Percentiles rank a stretch among this genome's conserved stretches.
Conservation (phyloP, 257 asterid genomes). For the Gentiana dahurica region DNA sequence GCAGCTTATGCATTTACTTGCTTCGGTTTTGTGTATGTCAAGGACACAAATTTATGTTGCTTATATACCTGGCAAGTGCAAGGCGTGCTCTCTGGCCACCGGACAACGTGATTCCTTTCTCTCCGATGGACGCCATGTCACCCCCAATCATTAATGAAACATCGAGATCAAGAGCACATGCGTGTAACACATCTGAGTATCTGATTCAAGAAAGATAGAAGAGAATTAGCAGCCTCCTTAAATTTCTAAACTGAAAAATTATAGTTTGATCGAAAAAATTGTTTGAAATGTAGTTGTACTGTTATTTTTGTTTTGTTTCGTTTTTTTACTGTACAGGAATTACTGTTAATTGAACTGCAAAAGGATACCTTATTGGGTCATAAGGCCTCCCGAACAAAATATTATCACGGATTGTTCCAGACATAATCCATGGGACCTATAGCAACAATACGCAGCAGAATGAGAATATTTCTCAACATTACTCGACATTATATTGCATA, state of each 20-base stretch:
- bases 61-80: constrained; percentile 74
- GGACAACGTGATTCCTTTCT: constrained; percentile 80
- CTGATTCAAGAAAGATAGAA: constrained; percentile 21
- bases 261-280: too few relatives aligned
- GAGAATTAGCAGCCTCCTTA: neutral
- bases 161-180: constrained; percentile 66
- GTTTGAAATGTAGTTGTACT: too few relatives aligned
- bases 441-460: constrained; percentile 11
- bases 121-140: constrained; percentile 81
- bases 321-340: too few relatives aligned
- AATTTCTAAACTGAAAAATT: neutral
- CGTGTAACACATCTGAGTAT: constrained; percentile 55
- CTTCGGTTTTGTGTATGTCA: neutral
- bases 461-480: constrained; percentile 6
- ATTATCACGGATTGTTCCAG: constrained; percentile 91
- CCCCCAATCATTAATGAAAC: constrained; percentile 84
- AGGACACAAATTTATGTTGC: neutral
- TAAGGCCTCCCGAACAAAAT: constrained; percentile 72
- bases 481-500: constrained; percentile 5
- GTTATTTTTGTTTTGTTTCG: too few relatives aligned
- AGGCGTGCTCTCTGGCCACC: constrained; percentile 95
- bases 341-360: too few relatives aligned
- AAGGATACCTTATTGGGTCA: constrained; percentile 46
- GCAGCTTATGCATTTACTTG: neutral
- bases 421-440: constrained; percentile 90